phyloP scores from a whole-genome alignment of 2,329 filamentous ascomycete species.

The Rhinocladiella mackenziei region DNA sequence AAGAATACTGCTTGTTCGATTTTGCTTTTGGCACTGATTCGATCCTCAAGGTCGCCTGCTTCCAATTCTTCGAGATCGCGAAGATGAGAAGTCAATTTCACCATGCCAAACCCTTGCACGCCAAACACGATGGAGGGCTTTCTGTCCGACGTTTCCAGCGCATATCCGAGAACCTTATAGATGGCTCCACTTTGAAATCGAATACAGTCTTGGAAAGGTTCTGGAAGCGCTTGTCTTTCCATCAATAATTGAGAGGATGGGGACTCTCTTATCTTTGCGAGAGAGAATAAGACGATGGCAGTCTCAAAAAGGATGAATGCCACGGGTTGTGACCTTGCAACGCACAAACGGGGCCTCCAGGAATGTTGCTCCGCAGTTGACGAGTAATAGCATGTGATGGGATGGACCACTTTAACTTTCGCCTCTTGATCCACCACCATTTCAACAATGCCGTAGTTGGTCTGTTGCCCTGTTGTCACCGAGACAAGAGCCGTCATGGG shows the following conservation, averaged over 20 bases:
- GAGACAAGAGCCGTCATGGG: constrained; percentile 60
- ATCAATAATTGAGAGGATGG: constrained; percentile 72
- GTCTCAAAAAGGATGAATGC: constrained; percentile 78
- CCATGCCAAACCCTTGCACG: constrained; percentile 55
- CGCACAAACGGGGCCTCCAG: constrained; percentile 63
- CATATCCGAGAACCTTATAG: constrained; percentile 49
- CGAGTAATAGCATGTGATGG: constrained; percentile 62
- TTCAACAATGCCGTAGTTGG: constrained; percentile 73
- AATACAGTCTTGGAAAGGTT: constrained; percentile 80
- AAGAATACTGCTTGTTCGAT: constrained; percentile 95
- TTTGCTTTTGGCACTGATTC: constrained; percentile 78
- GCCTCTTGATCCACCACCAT: constrained; percentile 55
- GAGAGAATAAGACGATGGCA: constrained; percentile 71
- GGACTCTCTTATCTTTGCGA: constrained; percentile 62
- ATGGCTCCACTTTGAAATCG: constrained; percentile 61
- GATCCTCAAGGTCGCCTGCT: constrained; percentile 36
- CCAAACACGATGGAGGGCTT: constrained; percentile 51
- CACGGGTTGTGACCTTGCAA: constrained; percentile 74
- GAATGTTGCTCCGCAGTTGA: constrained; percentile 39
- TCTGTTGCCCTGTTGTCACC: constrained; percentile 49
- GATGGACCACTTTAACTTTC: constrained; percentile 63
- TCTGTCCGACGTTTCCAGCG: constrained; percentile 43
- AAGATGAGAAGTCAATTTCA: constrained; percentile 39
- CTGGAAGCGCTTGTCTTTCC: constrained; percentile 59
- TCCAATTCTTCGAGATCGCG: constrained; percentile 48